Evolutionary conservation across 2,329 filamentous ascomycete species (phyloP).

Genomic region (Huntiella savannae): DNA sequence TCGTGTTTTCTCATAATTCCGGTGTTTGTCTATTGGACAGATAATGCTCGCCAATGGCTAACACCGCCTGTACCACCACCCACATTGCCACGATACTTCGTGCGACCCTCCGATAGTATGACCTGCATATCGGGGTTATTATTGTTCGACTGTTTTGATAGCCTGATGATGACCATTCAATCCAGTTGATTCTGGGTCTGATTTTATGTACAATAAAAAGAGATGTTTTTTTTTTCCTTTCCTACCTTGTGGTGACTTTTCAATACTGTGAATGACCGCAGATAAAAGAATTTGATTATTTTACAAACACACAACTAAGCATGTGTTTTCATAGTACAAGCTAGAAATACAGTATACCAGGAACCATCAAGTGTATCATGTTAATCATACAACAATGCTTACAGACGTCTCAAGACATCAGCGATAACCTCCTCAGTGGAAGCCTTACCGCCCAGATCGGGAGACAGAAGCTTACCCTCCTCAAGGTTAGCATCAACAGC

Average conservation of each 20-base stretch:
- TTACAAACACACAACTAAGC: no score
- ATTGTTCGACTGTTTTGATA: neutral
- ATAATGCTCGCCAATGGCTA: no score
- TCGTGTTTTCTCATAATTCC: neutral
- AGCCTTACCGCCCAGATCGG: conserved; percentile 76
- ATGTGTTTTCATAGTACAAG: no score
- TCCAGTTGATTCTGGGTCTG: neutral
- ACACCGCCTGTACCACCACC: conserved; percentile 7
- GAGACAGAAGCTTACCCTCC: conserved; percentile 64
- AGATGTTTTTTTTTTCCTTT: neutral
- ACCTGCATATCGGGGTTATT: neutral
- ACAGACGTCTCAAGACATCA: conserved; percentile 72
- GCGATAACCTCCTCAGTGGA: conserved; percentile 71
- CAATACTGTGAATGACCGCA: no score
- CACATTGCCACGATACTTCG: conserved; percentile 11
- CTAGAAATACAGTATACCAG: no score
- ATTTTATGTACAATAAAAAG: neutral
- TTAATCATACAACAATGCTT: conserved; percentile 16
- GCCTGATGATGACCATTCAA: neutral
- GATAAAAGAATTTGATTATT: no score
- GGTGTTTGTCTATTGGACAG: neutral
- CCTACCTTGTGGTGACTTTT: no score
- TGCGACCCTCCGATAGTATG: neutral
- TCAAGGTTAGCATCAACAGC: conserved; percentile 82
- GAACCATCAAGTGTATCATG: no score